Conservation (phyloP, 169 alveolate genomes). For the Cryptosporidium parvum region DNA sequence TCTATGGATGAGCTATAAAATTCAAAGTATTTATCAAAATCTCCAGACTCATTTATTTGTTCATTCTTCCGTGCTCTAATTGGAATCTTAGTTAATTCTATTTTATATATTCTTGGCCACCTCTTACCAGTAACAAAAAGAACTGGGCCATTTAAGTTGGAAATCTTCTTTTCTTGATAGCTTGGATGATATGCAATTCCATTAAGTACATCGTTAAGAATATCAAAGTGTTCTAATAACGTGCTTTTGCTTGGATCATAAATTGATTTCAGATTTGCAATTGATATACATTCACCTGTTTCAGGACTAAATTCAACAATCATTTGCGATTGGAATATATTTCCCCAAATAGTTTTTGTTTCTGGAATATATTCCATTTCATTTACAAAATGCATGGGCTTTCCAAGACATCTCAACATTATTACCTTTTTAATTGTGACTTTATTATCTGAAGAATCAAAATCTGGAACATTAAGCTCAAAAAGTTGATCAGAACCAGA, state of each 20-base stretch:
- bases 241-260: slow-evolving; percentile 49
- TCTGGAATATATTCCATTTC: slow-evolving; percentile 63
- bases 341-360: slow-evolving; percentile 73
- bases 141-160: slow-evolving; percentile 12
- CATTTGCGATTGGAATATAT: slow-evolving; percentile 33
- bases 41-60: not conserved
- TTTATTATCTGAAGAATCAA: slow-evolving; percentile 13
- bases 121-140: slow-evolving; percentile 73
- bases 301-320: slow-evolving; percentile 68
- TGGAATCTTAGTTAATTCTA: slow-evolving; percentile 15
- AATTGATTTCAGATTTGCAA: slow-evolving; percentile 31
- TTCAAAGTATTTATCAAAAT: slow-evolving; percentile 7
- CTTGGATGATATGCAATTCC: slow-evolving; percentile 70
- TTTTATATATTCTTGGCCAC: slow-evolving; percentile 67
- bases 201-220: slow-evolving; percentile 60
- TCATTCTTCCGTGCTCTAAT: not conserved
- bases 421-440: slow-evolving; percentile 23
- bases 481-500: slow-evolving; percentile 43
- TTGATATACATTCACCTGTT: slow-evolving; percentile 44
- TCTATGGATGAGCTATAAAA: not conserved
- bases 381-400: slow-evolving; percentile 35
- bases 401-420: slow-evolving; percentile 37
- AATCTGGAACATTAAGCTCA: slow-evolving; percentile 57
- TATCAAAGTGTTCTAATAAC: slow-evolving; percentile 30
- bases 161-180: slow-evolving; percentile 1